Evolutionary conservation across 2,329 filamentous ascomycete species (phyloP).

Genomic region (Calonectria montana): DNA sequence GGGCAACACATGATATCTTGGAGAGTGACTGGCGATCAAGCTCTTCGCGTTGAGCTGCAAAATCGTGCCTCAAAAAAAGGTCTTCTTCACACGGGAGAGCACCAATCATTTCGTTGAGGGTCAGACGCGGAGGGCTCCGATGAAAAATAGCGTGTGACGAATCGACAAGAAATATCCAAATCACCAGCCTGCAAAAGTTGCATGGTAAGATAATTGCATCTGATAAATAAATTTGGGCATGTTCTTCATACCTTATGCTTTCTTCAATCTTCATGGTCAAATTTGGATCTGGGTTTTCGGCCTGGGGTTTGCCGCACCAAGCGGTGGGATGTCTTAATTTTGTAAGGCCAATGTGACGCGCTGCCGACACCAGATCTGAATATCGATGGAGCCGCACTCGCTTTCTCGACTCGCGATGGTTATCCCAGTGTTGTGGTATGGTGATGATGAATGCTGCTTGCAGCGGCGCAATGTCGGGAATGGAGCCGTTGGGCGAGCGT

Average conservation of each 20-base stretch:
- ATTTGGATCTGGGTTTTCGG: neutral
- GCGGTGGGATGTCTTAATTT: neutral
- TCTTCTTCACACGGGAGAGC: neutral
- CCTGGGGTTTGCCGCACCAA: neutral
- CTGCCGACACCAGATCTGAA: neutral
- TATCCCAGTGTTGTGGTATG: neutral
- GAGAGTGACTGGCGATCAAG: neutral
- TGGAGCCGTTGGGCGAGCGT: too few species aligned
- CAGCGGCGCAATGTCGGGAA: neutral
- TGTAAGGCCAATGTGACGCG: neutral
- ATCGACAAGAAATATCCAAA: neutral
- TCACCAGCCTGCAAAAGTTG: neutral
- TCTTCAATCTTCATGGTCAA: neutral
- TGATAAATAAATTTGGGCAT: too few species aligned
- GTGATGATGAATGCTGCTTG: neutral
- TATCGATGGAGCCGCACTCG: neutral
- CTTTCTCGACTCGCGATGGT: neutral
- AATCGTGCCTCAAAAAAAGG: neutral
- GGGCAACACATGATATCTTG: neutral
- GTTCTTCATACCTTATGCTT: neutral
- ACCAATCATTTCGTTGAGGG: neutral
- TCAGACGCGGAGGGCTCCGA: neutral
- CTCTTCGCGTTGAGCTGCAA: neutral
- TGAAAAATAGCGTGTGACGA: neutral
- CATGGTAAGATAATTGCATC: neutral